These are phyloP conservation scores for Noccaea caerulescens DNA, from an alignment of 345 rosid genomes.

Conservation along the genomic window DNA sequence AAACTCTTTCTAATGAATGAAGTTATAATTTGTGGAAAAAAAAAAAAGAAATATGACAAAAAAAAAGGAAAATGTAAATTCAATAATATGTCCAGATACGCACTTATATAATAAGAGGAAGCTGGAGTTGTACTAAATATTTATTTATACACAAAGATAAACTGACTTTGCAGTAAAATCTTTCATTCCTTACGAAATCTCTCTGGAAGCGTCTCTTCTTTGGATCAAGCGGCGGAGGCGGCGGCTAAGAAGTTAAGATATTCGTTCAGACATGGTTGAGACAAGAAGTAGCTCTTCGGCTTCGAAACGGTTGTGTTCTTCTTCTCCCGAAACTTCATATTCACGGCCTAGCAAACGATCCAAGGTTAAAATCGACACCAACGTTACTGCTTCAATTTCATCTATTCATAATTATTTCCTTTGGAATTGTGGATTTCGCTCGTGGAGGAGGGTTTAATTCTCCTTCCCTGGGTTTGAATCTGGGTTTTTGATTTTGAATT, in stretches of 20 bases:
- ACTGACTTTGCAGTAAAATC: conserved; percentile 29
- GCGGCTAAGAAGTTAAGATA: conserved; percentile 20
- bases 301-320: conserved; percentile 61
- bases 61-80: background rate
- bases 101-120: conserved; percentile 1
- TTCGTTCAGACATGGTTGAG: conserved; percentile 68
- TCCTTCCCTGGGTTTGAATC: conserved; percentile 24
- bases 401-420: background rate
- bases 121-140: background rate
- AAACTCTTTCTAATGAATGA: too few species aligned
- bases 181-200: background rate
- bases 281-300: conserved; percentile 87
- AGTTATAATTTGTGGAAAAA: too few species aligned
- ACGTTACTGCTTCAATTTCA: background rate
- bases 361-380: conserved; percentile 55
- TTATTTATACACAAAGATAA: background rate
- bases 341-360: conserved; percentile 68
- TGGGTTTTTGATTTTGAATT: conserved; percentile 15
- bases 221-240: conserved; percentile 54
- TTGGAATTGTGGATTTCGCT: conserved; percentile 3
- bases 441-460: background rate
- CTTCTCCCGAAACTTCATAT: conserved; percentile 44
- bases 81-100: background rate
- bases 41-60: background rate
- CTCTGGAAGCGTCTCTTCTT: conserved; percentile 35